Percentiles rank a stretch among this genome's conserved stretches.
phyloP scores from a whole-genome alignment of 108 stramenopile genomes.

The Phaeodactylum tricornutum region DNA sequence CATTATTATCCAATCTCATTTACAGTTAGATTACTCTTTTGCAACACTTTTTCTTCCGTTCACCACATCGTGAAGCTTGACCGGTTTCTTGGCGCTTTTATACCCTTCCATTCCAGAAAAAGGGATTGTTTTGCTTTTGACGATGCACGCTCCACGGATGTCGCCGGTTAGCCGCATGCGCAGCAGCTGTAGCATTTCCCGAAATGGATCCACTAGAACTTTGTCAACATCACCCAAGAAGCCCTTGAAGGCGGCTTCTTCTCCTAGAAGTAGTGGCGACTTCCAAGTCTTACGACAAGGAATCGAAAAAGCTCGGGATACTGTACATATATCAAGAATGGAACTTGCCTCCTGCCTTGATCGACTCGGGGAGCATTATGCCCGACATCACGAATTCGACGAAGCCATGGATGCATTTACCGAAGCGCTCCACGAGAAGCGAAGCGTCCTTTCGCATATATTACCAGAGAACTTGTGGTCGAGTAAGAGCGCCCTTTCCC shows the following conservation, averaged over 20 bases:
- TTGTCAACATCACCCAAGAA: background rate
- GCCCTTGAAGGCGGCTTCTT: background rate
- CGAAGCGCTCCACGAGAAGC: slow-evolving; percentile 59
- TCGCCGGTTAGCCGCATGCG: background rate
- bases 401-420: slow-evolving; percentile 70
- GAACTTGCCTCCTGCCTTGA: slow-evolving; percentile 45
- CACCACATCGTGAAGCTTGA: too few species aligned
- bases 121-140: too few species aligned
- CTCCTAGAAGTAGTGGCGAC: slow-evolving; percentile 36
- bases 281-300: slow-evolving; percentile 41
- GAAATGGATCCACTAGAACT: background rate
- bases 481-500: slow-evolving; percentile 2
- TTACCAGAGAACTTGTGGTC: slow-evolving; percentile 8
- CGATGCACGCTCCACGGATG: slow-evolving; percentile 1
- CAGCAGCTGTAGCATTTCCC: background rate
- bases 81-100: too few species aligned
- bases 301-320: slow-evolving; percentile 29
- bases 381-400: slow-evolving; percentile 63
- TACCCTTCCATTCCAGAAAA: too few species aligned
- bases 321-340: slow-evolving; percentile 26
- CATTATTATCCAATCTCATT: too few species aligned
- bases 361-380: slow-evolving; percentile 67
- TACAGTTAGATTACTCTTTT: too few species aligned
- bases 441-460: slow-evolving; percentile 38
- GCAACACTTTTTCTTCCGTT: too few species aligned